A percentile compares a stretch with the other conserved stretches of the same genome.
Conservation (phyloP, 1,139 yeast genomes). For the Candida mesenterica region DNA sequence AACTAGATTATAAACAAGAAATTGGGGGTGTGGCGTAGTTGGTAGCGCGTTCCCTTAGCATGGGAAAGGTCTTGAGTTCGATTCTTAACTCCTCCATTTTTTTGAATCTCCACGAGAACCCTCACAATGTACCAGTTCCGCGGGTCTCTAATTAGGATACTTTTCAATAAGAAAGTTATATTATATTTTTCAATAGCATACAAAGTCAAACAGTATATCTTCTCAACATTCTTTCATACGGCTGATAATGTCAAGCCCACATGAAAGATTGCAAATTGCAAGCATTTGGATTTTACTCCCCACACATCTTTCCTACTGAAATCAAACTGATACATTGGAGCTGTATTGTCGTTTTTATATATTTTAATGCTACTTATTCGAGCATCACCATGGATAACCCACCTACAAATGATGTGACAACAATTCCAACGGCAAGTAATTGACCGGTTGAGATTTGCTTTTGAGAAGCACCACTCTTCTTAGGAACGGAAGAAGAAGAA, state of each 20-base stretch:
- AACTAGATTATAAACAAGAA: not conserved
- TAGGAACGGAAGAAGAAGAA: conserved; percentile 20
- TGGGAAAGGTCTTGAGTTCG: conserved; percentile 90
- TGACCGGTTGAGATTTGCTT: conserved; percentile 29
- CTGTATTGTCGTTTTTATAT: too few relatives aligned
- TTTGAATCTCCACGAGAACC: too few relatives aligned
- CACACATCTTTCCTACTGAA: not conserved
- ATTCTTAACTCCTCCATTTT: conserved; percentile 81
- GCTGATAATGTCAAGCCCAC: too few relatives aligned
- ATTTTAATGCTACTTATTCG: too few relatives aligned
- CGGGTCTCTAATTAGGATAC: too few relatives aligned
- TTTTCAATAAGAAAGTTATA: too few relatives aligned
- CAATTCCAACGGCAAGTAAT: conserved; percentile 30
- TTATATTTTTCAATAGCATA: too few relatives aligned
- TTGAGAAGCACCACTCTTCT: conserved; percentile 23
- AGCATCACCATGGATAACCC: conserved; percentile 37
- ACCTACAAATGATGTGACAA: conserved; percentile 37
- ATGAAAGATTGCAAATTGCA: too few relatives aligned
- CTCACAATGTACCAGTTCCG: not conserved
- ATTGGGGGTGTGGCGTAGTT: conserved; percentile 72
- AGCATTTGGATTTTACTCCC: not conserved
- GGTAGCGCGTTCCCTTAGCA: conserved; percentile 93
- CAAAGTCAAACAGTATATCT: too few relatives aligned
- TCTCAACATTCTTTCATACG: too few relatives aligned
- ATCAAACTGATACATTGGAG: too few relatives aligned